Base-by-base conservation (phyloP, 192 early-diverging fungal species). In the Pilobolus umbonatus region DNA sequence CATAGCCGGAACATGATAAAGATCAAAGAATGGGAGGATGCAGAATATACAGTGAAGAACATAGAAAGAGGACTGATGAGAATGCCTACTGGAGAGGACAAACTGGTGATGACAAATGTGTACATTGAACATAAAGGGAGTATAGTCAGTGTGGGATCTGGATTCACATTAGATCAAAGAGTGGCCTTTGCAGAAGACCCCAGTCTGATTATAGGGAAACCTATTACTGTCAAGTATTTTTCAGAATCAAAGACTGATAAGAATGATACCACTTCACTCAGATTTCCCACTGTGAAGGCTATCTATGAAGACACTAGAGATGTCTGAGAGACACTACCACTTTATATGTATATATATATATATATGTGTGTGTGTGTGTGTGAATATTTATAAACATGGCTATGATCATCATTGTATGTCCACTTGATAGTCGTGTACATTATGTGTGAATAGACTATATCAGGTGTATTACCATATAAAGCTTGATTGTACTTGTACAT, bases 241-340 rank as follows among this genome's bases (percentile, higher is more conserved):
- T 74, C 72, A 24, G 77, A 82, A 24, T 67, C 67, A 28, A 49
- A 68, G 28, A 49, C 52, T 10, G 35, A 72, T 52, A 29, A 34
- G 3, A 17, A 26, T 25, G 50, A 56, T 5, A 15, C 24, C 15
- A 59, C 54, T 22, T 75, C 73, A 36, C 47, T 82, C 29, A 64
- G 80, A 29, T 82, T 82, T 39, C 80, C 80, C 15, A 62, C 70
- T 4, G 68, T 82, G 38, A 82, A 82, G 46, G 73, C 73, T 14
- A 75, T 82, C 8, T 80, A 75, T 38, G 75, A 57, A 15, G 35
- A 52, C 1, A 43, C 26, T 19, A 42, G 57, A 12, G 43, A 70
- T 26, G 43, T 39, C 8, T 64, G 24, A 60, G 35, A 60, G 2
- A 55, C 30, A 19, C 17, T 44, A 7, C 4, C 1, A 44, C n/a